Evolutionary conservation across 768 basidiomycete genomes (phyloP).

Genomic region (Suillus fuscotomentosus): DNA sequence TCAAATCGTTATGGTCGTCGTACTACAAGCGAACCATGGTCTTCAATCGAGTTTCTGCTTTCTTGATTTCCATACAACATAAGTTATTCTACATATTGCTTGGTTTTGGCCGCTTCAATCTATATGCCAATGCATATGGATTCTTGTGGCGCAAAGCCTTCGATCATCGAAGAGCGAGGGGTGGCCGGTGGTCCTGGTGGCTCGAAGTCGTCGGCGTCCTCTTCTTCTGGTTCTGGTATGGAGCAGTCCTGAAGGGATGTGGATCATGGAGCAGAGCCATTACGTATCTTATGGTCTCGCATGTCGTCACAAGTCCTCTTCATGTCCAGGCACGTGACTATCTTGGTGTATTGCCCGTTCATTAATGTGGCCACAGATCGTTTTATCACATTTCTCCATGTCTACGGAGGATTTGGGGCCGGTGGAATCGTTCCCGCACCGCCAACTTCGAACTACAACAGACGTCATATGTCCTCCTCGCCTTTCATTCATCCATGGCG

Average conservation of each 20-base stretch:
- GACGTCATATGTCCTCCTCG: constrained; percentile 88
- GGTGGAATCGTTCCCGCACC: constrained; percentile 85
- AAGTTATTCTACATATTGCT: constrained; percentile 91
- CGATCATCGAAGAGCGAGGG: constrained; percentile 60
- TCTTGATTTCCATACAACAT: constrained; percentile 79
- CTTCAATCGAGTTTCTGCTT: constrained; percentile 67
- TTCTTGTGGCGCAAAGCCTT: constrained; percentile 68
- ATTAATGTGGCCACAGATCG: constrained; percentile 54
- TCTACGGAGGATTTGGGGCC: constrained; percentile 92
- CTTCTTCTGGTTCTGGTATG: constrained; percentile 93
- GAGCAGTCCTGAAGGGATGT: constrained; percentile 63
- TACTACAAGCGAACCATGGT: constrained; percentile 89
- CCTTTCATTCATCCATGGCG: constrained; percentile 90
- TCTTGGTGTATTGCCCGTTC: not conserved
- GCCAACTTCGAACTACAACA: constrained; percentile 96
- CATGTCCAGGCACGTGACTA: constrained; percentile 79
- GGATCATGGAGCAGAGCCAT: constrained; percentile 70
- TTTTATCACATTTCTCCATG: constrained; percentile 96
- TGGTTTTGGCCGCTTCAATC: constrained; percentile 90
- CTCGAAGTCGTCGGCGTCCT: constrained; percentile 71
- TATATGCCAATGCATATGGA: constrained; percentile 83
- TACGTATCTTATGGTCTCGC: constrained; percentile 79
- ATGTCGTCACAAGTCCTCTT: constrained; percentile 83
- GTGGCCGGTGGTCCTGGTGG: constrained; percentile 77
- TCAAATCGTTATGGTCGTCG: constrained; percentile 85